Evolutionary conservation across 2,329 filamentous ascomycete genomes (phyloP).

Genomic region (Pseudogymnoascus sp.): DNA sequence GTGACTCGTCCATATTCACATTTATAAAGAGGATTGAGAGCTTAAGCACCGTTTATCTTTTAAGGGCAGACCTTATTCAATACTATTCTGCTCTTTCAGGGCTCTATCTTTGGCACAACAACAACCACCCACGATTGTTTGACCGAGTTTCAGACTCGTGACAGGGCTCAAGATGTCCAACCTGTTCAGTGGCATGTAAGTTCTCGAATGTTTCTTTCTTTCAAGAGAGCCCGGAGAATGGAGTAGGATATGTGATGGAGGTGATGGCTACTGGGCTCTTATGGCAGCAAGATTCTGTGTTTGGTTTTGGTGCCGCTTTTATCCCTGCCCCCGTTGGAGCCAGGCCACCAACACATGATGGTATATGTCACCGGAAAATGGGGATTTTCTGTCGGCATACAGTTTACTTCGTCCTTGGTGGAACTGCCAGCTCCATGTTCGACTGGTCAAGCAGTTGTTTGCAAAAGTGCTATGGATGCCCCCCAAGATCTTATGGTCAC

Average conservation of each 20-base stretch:
- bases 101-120: neutral
- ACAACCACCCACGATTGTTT: slow-evolving; percentile 4
- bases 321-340: neutral
- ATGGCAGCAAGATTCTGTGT: slow-evolving; percentile 1
- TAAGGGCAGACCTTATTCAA: neutral
- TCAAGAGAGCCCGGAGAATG: neutral
- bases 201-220: slow-evolving; percentile 13
- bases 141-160: slow-evolving; percentile 7
- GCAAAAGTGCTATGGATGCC: neutral
- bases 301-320: neutral
- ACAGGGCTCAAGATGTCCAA: slow-evolving; percentile 25
- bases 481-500: neutral
- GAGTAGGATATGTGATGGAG: neutral
- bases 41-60: neutral
- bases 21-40: slow-evolving; percentile 2
- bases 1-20: slow-evolving; percentile 1
- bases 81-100: neutral
- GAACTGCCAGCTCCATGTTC: neutral
- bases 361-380: neutral
- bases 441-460: neutral
- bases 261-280: neutral
- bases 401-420: neutral
- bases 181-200: slow-evolving; percentile 30
- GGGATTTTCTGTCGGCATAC: neutral
- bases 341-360: neutral